Conservation (phyloP, 495 filamentous ascomycete genomes). For the Penicillium ucsense region DNA sequence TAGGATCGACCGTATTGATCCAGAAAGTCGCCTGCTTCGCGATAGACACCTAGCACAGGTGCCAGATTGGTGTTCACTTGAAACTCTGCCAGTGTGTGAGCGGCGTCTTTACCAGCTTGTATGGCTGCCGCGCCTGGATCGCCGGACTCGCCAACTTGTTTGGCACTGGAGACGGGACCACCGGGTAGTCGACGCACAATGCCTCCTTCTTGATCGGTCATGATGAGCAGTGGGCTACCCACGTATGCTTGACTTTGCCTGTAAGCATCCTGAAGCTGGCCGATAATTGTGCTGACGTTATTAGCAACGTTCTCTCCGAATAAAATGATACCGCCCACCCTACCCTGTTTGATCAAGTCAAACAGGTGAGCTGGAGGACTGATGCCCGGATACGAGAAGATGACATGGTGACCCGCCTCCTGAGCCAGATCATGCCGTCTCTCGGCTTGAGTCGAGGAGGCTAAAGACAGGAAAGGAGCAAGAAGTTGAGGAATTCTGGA, state of each 20-base stretch:
- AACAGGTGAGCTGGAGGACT: conserved; percentile 16
- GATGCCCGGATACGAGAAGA: conserved; percentile 26
- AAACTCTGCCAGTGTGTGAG: conserved; percentile 10
- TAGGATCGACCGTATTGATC: conserved; percentile 22
- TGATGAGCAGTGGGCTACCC: conserved; percentile 22
- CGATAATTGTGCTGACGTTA: conserved; percentile 12
- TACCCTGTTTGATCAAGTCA: conserved; percentile 18
- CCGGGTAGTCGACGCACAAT: conserved; percentile 21
- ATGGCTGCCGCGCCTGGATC: conserved; percentile 14
- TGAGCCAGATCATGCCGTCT: conserved; percentile 1
- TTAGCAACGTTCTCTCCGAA: conserved; percentile 26
- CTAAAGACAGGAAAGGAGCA: neutral
- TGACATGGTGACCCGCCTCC: conserved; percentile 24
- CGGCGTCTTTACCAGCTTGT: conserved; percentile 17
- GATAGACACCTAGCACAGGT: conserved; percentile 24
- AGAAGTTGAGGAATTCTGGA: neutral
- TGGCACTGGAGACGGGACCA: conserved; percentile 21
- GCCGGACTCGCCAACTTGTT: conserved; percentile 16
- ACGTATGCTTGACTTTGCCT: conserved; percentile 11
- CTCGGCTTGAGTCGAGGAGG: neutral
- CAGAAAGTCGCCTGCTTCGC: conserved; percentile 18
- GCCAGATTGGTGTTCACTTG: conserved; percentile 23
- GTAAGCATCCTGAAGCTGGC: conserved; percentile 18
- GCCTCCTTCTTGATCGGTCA: conserved; percentile 32
- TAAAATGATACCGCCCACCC: conserved; percentile 27